These are phyloP conservation scores for Chlamydomonas urium DNA, from an alignment of 139 green algal species.

Conservation along the genomic window DNA sequence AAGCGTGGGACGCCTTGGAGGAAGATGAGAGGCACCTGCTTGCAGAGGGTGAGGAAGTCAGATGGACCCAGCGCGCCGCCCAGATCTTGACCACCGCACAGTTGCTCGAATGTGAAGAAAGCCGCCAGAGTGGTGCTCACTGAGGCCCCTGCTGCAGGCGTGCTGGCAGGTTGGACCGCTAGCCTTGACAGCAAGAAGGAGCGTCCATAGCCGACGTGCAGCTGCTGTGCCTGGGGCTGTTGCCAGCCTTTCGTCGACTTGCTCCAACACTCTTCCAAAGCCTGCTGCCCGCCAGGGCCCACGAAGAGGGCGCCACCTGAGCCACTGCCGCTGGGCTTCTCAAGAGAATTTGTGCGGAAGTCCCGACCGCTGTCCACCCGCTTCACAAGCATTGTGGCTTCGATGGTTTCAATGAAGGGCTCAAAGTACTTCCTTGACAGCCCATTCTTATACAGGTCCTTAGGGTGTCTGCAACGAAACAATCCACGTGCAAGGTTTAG, in stretches of 20 bases:
- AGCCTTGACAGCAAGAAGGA: not conserved
- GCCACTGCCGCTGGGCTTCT: not conserved
- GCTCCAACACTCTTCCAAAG: constrained; percentile 1
- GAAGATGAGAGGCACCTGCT: constrained; percentile 52
- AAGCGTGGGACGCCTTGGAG: constrained; percentile 66
- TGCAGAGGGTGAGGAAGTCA: constrained; percentile 72
- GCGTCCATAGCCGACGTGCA: not conserved
- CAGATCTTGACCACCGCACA: constrained; percentile 56
- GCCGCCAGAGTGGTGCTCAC: constrained; percentile 28
- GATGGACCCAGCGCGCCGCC: constrained; percentile 52
- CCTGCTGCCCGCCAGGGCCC: constrained; percentile 5
- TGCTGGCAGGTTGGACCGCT: not conserved
- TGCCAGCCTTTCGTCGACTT: not conserved
- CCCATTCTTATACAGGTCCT: constrained; percentile 45
- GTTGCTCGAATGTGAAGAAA: constrained; percentile 72
- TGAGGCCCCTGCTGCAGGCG: no score
- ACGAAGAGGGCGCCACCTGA: constrained; percentile 5
- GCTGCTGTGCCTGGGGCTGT: not conserved
- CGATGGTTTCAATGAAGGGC: constrained; percentile 75
- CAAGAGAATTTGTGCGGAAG: constrained; percentile 52
- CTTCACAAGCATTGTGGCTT: constrained; percentile 34
- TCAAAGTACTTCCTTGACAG: constrained; percentile 85
- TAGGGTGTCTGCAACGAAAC: no score
- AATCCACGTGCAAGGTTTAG: not conserved
- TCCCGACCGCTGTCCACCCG: constrained; percentile 61